phyloP scores from a whole-genome alignment of 225 moss, liverwort and hornwort species.

The Polytrichum formosum region DNA sequence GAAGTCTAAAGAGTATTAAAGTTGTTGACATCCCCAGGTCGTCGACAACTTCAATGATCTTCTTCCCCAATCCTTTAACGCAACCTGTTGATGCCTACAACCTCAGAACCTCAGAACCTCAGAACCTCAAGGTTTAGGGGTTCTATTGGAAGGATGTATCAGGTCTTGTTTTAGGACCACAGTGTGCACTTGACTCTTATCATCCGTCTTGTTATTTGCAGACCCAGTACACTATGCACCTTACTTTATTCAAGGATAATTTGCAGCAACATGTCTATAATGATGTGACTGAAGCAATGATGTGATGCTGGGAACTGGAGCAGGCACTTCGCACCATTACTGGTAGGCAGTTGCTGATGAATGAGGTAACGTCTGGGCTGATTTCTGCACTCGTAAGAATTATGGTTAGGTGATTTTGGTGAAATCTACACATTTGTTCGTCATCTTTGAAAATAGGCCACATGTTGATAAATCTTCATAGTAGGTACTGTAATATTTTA shows the following conservation, averaged over 20 bases:
- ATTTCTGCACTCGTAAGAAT: neutral
- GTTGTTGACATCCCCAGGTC: no score
- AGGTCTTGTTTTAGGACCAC: no score
- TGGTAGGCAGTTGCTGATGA: conserved; percentile 22
- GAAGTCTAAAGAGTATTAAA: no score
- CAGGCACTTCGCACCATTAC: conserved; percentile 54
- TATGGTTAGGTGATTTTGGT: neutral
- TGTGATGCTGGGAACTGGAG: conserved; percentile 63
- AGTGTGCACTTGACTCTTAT: no score
- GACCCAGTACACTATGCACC: conserved; percentile 57
- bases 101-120: no score
- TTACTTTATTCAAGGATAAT: conserved; percentile 51
- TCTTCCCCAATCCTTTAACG: no score
- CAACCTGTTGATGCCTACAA: no score
- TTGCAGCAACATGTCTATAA: conserved; percentile 57
- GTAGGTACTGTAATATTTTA: neutral
- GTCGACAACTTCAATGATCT: no score
- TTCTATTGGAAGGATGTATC: no score
- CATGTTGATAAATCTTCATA: neutral
- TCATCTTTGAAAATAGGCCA: neutral
- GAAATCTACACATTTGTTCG: neutral
- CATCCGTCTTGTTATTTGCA: conserved; percentile 20
- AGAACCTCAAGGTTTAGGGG: no score
- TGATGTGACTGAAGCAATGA: conserved; percentile 66
- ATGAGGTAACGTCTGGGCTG: neutral